Conservation (phyloP, 352 stramenopile species). For the Nothophytophthora sp. region DNA sequence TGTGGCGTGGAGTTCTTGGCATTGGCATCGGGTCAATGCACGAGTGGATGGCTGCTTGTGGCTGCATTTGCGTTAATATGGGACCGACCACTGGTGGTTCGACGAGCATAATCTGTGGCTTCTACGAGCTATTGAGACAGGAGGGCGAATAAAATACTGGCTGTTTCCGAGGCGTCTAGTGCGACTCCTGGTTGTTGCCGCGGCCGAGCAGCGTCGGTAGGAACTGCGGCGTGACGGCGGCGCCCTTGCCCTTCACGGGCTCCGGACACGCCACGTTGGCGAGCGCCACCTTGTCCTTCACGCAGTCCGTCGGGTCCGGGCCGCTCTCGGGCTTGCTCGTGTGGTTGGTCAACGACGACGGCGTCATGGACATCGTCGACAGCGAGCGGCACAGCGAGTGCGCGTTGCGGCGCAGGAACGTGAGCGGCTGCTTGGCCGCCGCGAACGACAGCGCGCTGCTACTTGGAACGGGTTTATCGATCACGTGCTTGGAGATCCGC, state of each 20-base stretch:
- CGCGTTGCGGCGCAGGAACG: conserved; percentile 69
- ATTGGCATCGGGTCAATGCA: too few species aligned
- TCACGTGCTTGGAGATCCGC: conserved; percentile 42
- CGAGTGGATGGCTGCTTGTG: too few species aligned
- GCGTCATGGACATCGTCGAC: conserved; percentile 56
- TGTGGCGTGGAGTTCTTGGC: too few species aligned
- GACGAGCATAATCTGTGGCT: not conserved
- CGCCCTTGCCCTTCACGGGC: conserved; percentile 16
- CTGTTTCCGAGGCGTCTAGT: conserved; percentile 13
- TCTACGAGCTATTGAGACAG: not conserved
- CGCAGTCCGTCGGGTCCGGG: conserved; percentile 46
- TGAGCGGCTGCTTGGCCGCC: conserved; percentile 70
- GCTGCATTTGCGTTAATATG: conserved; percentile 10
- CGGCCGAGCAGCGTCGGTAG: conserved; percentile 13
- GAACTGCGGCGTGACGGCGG: conserved; percentile 22
- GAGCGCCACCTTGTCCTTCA: conserved; percentile 66
- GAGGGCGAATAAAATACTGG: conserved; percentile 26
- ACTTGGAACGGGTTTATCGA: conserved; percentile 17
- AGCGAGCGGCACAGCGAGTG: conserved; percentile 67
- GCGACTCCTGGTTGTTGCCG: conserved; percentile 32
- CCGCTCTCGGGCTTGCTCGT: conserved; percentile 36
- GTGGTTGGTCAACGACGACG: conserved; percentile 38
- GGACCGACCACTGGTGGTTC: too few species aligned
- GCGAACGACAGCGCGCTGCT: conserved; percentile 47
- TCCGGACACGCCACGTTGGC: conserved; percentile 40